Base-by-base conservation (phyloP, 176 grass and related monocot genomes). In the Dendrocalamus sinicus region DNA sequence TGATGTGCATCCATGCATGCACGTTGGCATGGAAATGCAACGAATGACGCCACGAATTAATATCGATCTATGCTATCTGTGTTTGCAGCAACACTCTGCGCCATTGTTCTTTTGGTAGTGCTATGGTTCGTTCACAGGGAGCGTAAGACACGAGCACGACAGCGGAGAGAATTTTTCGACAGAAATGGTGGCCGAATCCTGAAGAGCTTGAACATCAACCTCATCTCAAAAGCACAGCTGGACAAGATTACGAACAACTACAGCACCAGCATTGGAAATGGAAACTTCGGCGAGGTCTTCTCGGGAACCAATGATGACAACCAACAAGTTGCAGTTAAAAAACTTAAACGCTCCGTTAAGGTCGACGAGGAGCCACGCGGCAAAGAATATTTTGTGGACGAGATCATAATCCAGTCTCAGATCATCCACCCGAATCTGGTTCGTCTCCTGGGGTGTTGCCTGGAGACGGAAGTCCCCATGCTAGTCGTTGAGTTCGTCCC, bases 151-250 rank as follows among this genome's bases (percentile, higher is more conserved):
- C 30, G 30, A 32, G 30, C 30, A 32, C 30, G 40, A 41, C 7
- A 13, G 24, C 8, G 8, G n/a, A 51, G 14, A 12, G 9, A 1
- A 0, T 52, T 7, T 8, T 80, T 65, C 2, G 17, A 67, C 62
- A 80, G 30, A 80, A 80, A 80, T 0, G 78, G 78, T 8, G 78
- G 78, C 2, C 1, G 39, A 13, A 12, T 81, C 15, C 8, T 68
- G 28, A n/a, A 40, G 63, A 3, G 8, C 1, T 5, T 22, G 5
- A 9, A 7, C 62, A 81, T 54, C 26, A 53, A 22, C 5, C 23
- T 22, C 30, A 54, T 23, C 63, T 15, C 47, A 0, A 28, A 69
- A 40, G 6, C 4, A 0, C 5, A 68, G 5, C 12, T 81, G 28
- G 0, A n/a, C 2, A 47, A 23, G 62, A 54, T 81, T 0, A 67